A percentile compares a stretch with the other conserved stretches of the same genome.
These are phyloP conservation scores for Fusarium sp. DNA, from an alignment of 2,329 filamentous ascomycete genomes.

Conservation along the genomic window DNA sequence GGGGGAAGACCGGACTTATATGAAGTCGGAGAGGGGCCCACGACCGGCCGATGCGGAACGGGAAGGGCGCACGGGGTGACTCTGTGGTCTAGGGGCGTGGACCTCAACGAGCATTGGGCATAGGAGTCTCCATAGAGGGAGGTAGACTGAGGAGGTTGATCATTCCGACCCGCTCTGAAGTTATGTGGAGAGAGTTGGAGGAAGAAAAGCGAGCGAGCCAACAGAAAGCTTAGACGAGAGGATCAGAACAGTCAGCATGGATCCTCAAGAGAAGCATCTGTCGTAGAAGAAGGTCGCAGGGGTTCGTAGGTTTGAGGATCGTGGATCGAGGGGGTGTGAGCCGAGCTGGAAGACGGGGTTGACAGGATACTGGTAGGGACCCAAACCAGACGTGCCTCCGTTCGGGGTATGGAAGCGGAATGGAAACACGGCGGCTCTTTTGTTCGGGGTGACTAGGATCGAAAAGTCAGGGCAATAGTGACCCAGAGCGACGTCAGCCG, in stretches of 20 bases:
- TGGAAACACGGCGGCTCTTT: slow-evolving; percentile 51
- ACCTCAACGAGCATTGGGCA: slow-evolving; percentile 48
- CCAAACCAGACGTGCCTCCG: slow-evolving; percentile 36
- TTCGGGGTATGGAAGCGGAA: slow-evolving; percentile 47
- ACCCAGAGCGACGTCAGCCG: slow-evolving; percentile 43
- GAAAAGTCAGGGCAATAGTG: slow-evolving; percentile 43
- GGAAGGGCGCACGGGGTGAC: slow-evolving; percentile 40
- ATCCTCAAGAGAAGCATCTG: slow-evolving; percentile 44
- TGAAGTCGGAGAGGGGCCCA: slow-evolving; percentile 41
- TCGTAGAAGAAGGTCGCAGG: slow-evolving; percentile 44
- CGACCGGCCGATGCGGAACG: slow-evolving; percentile 43
- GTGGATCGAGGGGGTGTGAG: slow-evolving; percentile 47
- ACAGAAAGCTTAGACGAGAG: slow-evolving; percentile 43
- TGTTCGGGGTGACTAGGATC: slow-evolving; percentile 49
- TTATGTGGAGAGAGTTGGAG: slow-evolving; percentile 51
- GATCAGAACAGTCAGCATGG: slow-evolving; percentile 48
- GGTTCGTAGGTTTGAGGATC: slow-evolving; percentile 42
- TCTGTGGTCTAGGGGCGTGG: slow-evolving; percentile 46
- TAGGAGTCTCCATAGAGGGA: slow-evolving; percentile 55
- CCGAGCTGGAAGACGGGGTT: slow-evolving; percentile 38
- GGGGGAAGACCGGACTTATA: slow-evolving; percentile 48
- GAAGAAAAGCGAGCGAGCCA: slow-evolving; percentile 45
- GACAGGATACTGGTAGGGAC: slow-evolving; percentile 33
- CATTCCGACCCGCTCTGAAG: slow-evolving; percentile 57
- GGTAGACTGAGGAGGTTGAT: slow-evolving; percentile 50